phyloP scores from a whole-genome alignment of 768 basidiomycete genomes.

The Russula sp. region DNA sequence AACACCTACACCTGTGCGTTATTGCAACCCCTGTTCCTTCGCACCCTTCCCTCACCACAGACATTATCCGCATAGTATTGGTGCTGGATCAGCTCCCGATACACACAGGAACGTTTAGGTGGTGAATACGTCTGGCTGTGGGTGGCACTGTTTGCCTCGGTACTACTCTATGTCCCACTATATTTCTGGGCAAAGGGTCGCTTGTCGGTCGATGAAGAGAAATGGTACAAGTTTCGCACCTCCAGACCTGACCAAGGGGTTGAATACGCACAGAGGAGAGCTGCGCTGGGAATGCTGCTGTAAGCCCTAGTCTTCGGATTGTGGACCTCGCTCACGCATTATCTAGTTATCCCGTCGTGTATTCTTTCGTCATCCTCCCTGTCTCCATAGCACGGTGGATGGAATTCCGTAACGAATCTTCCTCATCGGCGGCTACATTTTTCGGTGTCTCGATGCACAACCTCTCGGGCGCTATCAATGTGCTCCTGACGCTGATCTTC shows the following conservation, averaged over 20 bases:
- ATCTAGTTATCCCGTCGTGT: slow-evolving; percentile 31
- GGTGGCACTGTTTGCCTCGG: slow-evolving; percentile 33
- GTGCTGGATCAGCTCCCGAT: slow-evolving; percentile 38
- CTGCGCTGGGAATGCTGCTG: slow-evolving; percentile 25
- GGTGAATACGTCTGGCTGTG: slow-evolving; percentile 44
- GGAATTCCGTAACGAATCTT: slow-evolving; percentile 22
- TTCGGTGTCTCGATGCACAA: slow-evolving; percentile 30
- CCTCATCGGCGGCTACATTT: slow-evolving; percentile 30
- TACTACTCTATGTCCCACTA: slow-evolving; percentile 31
- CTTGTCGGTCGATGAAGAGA: slow-evolving; percentile 27
- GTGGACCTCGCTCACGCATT: background rate
- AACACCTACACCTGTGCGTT: slow-evolving; percentile 31
- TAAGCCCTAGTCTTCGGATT: slow-evolving; percentile 14
- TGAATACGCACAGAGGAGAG: slow-evolving; percentile 1
- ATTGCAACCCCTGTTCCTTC: background rate
- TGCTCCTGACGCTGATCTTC: slow-evolving; percentile 32
- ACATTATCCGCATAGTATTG: slow-evolving; percentile 27
- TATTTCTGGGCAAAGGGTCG: slow-evolving; percentile 34
- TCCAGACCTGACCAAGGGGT: slow-evolving; percentile 8
- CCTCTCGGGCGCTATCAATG: slow-evolving; percentile 37
- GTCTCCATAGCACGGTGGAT: slow-evolving; percentile 37
- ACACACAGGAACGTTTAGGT: slow-evolving; percentile 29
- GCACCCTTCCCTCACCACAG: background rate
- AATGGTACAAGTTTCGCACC: slow-evolving; percentile 32
- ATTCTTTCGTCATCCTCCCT: slow-evolving; percentile 34